Conservation (phyloP, 2,329 filamentous ascomycete genomes). For the Lachnellula occidentalis region DNA sequence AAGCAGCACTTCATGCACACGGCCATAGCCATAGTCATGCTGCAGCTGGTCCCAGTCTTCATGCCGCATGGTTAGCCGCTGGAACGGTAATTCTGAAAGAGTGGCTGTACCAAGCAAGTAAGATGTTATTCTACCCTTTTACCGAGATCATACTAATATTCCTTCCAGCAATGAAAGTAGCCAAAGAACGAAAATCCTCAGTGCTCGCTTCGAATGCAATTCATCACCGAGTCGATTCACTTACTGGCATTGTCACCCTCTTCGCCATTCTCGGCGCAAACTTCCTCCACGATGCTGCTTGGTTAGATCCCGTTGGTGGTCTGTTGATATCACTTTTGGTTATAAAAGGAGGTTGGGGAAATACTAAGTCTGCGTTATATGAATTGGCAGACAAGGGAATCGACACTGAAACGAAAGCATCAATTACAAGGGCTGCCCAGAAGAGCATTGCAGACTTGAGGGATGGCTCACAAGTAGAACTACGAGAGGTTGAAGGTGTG, state of each 20-base stretch:
- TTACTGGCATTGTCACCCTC: slow-evolving; percentile 90
- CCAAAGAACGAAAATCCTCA: slow-evolving; percentile 87
- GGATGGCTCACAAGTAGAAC: slow-evolving; percentile 55
- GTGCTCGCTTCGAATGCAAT: slow-evolving; percentile 94
- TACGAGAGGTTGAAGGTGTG: slow-evolving; percentile 78
- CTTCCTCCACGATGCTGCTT: slow-evolving; percentile 75
- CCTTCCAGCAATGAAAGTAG: slow-evolving; percentile 80
- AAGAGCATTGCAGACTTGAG: slow-evolving; percentile 52
- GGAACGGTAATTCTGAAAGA: slow-evolving; percentile 92
- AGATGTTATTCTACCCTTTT: slow-evolving; percentile 35
- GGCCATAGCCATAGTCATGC: slow-evolving; percentile 57
- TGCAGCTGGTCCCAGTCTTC: slow-evolving; percentile 70
- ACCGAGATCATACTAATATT: slow-evolving; percentile 17
- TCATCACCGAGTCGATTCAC: slow-evolving; percentile 92
- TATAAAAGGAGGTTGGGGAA: slow-evolving; percentile 80
- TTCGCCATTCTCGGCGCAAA: slow-evolving; percentile 87
- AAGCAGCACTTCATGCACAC: slow-evolving; percentile 51
- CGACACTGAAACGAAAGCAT: slow-evolving; percentile 73
- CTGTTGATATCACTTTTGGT: slow-evolving; percentile 91
- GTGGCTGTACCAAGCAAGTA: slow-evolving; percentile 95
- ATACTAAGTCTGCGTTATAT: slow-evolving; percentile 74
- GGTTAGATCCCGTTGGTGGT: slow-evolving; percentile 92
- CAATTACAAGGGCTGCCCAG: slow-evolving; percentile 60
- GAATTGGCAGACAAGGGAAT: slow-evolving; percentile 90
- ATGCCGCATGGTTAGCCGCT: slow-evolving; percentile 89